Conservation (phyloP, 2,329 filamentous ascomycete genomes). For the Scytalidium sp. region DNA sequence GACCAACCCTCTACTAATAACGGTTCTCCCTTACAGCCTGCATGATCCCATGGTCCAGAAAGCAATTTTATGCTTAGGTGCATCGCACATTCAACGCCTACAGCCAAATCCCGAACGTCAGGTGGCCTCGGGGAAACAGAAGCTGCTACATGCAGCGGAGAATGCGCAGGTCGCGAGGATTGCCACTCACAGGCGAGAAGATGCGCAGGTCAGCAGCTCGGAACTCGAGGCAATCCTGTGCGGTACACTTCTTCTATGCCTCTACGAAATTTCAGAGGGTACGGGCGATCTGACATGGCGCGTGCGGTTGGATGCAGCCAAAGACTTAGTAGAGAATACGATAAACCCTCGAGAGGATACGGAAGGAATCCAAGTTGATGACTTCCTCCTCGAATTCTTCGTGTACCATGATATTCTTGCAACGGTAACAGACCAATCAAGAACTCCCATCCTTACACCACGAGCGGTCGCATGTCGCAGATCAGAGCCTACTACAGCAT, state of each 20-base stretch:
- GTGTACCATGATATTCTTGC: slow-evolving; percentile 18
- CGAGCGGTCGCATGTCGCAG: no score
- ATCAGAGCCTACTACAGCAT: not conserved
- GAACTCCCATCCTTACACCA: not conserved
- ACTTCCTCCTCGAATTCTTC: slow-evolving; percentile 20
- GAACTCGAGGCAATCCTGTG: no score
- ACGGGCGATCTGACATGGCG: slow-evolving; percentile 9
- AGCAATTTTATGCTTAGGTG: slow-evolving; percentile 14
- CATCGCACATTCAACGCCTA: slow-evolving; percentile 15
- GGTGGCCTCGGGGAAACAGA: no score
- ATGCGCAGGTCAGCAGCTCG: no score
- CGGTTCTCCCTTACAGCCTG: slow-evolving; percentile 16
- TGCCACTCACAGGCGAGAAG: no score
- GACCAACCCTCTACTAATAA: slow-evolving; percentile 12
- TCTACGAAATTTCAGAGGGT: slow-evolving; percentile 19
- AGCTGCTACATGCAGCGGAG: slow-evolving; percentile 1
- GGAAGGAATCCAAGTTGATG: slow-evolving; percentile 14
- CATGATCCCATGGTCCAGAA: slow-evolving; percentile 14
- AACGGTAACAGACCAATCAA: slow-evolving; percentile 12
- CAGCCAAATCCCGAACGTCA: no score
- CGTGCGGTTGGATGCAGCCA: slow-evolving; percentile 13
- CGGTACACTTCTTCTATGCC: slow-evolving; percentile 14
- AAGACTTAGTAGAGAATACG: slow-evolving; percentile 8
- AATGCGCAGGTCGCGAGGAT: no score
- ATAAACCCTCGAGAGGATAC: slow-evolving; percentile 1